phyloP scores from a whole-genome alignment of 2,329 filamentous ascomycete genomes.

The Iodosphaeria phyllophila region DNA sequence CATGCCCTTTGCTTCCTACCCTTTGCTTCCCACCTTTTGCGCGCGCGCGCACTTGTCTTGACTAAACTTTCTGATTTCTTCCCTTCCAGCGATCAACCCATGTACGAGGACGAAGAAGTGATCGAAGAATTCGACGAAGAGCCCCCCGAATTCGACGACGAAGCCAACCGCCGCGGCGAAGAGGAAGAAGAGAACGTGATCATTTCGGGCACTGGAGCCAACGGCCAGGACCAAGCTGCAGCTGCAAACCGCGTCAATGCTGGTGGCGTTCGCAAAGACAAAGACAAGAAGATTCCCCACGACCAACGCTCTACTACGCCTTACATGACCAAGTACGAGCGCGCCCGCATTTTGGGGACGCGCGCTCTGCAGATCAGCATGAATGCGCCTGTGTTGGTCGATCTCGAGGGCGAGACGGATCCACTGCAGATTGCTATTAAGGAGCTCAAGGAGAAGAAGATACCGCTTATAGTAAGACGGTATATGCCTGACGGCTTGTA shows the following conservation, averaged over 20 bases:
- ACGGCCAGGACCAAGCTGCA: too few species aligned
- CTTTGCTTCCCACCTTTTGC: slow-evolving; percentile 5
- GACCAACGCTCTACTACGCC: slow-evolving; percentile 83
- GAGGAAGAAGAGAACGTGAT: slow-evolving; percentile 41
- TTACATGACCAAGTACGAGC: slow-evolving; percentile 99
- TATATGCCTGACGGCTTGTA: slow-evolving; percentile 95
- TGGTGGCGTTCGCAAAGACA: slow-evolving; percentile 20
- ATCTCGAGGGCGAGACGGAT: slow-evolving; percentile 94
- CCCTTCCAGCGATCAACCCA: slow-evolving; percentile 41
- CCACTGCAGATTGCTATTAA: slow-evolving; percentile 95
- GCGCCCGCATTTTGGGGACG: slow-evolving; percentile 81
- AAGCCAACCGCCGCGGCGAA: slow-evolving; percentile 30
- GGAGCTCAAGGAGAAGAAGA: slow-evolving; percentile 96
- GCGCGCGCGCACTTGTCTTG: slow-evolving; percentile 7
- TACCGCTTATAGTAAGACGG: slow-evolving; percentile 81
- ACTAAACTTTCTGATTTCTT: slow-evolving; percentile 19
- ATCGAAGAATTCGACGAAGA: slow-evolving; percentile 38
- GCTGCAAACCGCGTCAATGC: not conserved
- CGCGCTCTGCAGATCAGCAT: slow-evolving; percentile 94
- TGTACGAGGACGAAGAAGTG: slow-evolving; percentile 48
- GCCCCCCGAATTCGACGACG: slow-evolving; percentile 29
- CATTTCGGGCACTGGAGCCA: slow-evolving; percentile 33
- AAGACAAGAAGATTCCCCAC: slow-evolving; percentile 78
- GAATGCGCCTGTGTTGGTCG: slow-evolving; percentile 92
- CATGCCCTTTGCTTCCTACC: not conserved